Evolutionary conservation across 768 basidiomycete genomes (phyloP).

Genomic region (Epithele typhae): DNA sequence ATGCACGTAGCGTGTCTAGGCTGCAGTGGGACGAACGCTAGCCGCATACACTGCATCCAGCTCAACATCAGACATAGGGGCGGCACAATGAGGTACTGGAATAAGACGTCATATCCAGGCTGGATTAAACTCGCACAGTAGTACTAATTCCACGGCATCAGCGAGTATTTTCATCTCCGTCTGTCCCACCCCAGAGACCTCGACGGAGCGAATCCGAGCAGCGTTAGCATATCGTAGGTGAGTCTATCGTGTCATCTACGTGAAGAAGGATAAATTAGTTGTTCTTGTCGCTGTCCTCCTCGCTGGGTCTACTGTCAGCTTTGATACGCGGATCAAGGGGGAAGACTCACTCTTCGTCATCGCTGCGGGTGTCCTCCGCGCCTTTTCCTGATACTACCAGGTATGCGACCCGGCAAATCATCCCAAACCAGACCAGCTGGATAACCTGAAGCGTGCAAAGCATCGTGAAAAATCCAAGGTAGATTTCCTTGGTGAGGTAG

Average conservation of each 20-base stretch:
- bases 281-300: slow-evolving; percentile 25
- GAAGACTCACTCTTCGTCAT: slow-evolving; percentile 63
- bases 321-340: background rate
- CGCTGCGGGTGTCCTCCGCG: slow-evolving; percentile 83
- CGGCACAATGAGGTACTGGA: too few species aligned
- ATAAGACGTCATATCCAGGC: too few species aligned
- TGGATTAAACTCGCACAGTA: too few species aligned
- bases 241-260: slow-evolving; percentile 12
- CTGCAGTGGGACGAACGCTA: too few species aligned
- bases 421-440: slow-evolving; percentile 80
- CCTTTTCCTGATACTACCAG: slow-evolving; percentile 69
- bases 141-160: too few species aligned
- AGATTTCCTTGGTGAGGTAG: slow-evolving; percentile 47
- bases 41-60: too few species aligned
- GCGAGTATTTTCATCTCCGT: too few species aligned
- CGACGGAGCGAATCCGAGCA: too few species aligned
- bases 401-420: slow-evolving; percentile 83
- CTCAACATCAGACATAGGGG: too few species aligned
- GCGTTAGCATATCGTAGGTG: slow-evolving; percentile 14
- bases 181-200: too few species aligned
- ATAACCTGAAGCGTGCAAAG: slow-evolving; percentile 68
- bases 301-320: slow-evolving; percentile 6
- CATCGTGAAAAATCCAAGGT: slow-evolving; percentile 46
- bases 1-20: too few species aligned
- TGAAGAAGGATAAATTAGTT: slow-evolving; percentile 15